A percentile compares a stretch with the other conserved stretches of the same genome.
phyloP scores from a whole-genome alignment of 495 filamentous ascomycete species.

The Trichoderma orchidacearum region DNA sequence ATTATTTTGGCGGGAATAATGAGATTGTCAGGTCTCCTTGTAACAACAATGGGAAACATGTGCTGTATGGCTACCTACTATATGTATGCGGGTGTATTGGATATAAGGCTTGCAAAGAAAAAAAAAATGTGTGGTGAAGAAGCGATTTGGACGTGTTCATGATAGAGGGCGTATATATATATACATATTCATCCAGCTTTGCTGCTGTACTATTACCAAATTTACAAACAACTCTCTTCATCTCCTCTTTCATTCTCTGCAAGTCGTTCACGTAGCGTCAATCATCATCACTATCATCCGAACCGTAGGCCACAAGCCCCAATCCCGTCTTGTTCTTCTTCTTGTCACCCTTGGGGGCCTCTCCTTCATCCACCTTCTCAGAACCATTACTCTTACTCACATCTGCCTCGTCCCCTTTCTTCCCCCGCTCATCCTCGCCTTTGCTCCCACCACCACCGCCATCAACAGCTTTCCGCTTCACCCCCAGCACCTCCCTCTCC shows the following conservation, averaged over 20 bases:
- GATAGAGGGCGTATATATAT: neutral
- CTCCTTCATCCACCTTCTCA: neutral
- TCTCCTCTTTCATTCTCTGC: neutral
- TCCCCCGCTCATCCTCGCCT: constrained; percentile 10
- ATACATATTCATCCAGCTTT: neutral
- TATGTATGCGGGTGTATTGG: neutral
- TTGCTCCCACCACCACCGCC: constrained; percentile 2
- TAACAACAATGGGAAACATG: neutral
- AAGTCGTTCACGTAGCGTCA: neutral
- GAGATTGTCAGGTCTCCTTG: neutral
- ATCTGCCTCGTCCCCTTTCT: constrained; percentile 19
- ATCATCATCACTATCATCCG: constrained; percentile 14
- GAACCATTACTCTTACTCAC: no score
- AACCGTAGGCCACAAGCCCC: constrained; percentile 18
- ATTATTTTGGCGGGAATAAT: no score
- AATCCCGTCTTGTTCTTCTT: constrained; percentile 4
- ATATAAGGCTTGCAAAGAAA: neutral
- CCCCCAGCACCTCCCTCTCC: constrained; percentile 18
- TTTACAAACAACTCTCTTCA: neutral
- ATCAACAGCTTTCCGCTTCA: constrained; percentile 6
- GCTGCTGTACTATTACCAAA: neutral
- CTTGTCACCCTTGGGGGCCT: neutral
- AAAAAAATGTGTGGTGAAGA: neutral
- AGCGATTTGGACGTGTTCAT: neutral
- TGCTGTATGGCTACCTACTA: neutral